Conservation (phyloP, 2,329 filamentous ascomycete species). For the Microsporum ferrugineum region DNA sequence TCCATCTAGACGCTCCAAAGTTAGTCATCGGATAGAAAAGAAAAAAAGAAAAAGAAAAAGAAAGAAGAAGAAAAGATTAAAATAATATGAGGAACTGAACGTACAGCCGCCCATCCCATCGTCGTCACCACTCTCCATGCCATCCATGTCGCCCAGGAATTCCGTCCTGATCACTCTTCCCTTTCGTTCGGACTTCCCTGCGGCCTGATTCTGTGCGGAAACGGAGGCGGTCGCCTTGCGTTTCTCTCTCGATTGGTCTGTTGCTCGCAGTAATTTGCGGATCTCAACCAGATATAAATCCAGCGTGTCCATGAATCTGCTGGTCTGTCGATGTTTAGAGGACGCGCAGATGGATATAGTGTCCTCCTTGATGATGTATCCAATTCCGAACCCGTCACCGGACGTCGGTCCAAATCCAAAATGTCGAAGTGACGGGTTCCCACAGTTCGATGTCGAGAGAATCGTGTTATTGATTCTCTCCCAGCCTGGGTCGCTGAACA, state of each 20-base stretch:
- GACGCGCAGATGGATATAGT: constrained; percentile 81
- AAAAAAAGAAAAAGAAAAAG: constrained; percentile 8
- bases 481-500: constrained; percentile 86
- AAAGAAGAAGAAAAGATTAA: constrained; percentile 8
- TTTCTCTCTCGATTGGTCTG: constrained; percentile 38
- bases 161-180: constrained; percentile 59
- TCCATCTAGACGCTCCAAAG: constrained; percentile 51
- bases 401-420: constrained; percentile 95
- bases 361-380: constrained; percentile 97
- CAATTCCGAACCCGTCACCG: constrained; percentile 89
- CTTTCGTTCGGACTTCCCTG: constrained; percentile 29
- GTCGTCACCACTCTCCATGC: constrained; percentile 58
- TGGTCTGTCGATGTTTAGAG: constrained; percentile 88
- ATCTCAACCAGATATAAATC: constrained; percentile 89
- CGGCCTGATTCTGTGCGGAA: constrained; percentile 50
- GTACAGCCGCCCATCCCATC: constrained; percentile 89
- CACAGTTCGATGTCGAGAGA: constrained; percentile 94
- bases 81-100: constrained; percentile 29
- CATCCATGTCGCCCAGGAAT: constrained; percentile 21
- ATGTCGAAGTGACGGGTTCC: constrained; percentile 84
- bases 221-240: constrained; percentile 37
- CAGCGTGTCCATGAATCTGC: constrained; percentile 75
- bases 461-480: constrained; percentile 92
- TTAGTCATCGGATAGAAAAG: constrained; percentile 8
- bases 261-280: constrained; percentile 66